These are phyloP conservation scores for Epichloe amarillans DNA, from an alignment of 2,329 filamentous ascomycete species.

Conservation along the genomic window DNA sequence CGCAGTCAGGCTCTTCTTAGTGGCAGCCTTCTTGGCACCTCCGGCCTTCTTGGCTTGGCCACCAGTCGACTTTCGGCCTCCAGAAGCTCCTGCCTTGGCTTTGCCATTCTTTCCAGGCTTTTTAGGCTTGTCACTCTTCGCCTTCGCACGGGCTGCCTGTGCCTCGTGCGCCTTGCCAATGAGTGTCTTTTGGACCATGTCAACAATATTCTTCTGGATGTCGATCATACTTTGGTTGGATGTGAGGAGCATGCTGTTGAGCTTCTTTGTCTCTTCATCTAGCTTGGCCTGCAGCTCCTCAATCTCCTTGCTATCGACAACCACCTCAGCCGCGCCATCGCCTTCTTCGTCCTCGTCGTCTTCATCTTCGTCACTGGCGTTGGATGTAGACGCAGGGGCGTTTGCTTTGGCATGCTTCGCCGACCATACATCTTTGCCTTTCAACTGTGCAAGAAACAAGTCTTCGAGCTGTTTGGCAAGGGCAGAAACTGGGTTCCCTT, in stretches of 20 bases:
- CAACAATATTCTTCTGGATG: constrained; percentile 48
- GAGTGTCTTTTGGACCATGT: constrained; percentile 56
- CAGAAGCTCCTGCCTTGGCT: constrained; percentile 25
- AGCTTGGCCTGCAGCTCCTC: constrained; percentile 39
- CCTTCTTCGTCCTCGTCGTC: constrained; percentile 56
- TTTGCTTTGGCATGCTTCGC: constrained; percentile 51
- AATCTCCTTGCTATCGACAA: constrained; percentile 28
- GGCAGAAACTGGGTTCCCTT: constrained; percentile 57
- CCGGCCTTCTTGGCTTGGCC: constrained; percentile 23
- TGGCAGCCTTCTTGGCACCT: constrained; percentile 30
- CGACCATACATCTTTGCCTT: constrained; percentile 69
- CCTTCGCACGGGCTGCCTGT: constrained; percentile 30
- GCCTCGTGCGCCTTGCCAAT: constrained; percentile 58
- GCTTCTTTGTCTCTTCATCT: constrained; percentile 42
- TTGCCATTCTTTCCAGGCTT: constrained; percentile 46
- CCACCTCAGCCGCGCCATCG: constrained; percentile 25
- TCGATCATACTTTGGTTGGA: constrained; percentile 40
- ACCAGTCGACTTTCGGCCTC: constrained; percentile 30
- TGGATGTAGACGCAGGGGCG: constrained; percentile 43
- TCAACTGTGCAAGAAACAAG: constrained; percentile 64
- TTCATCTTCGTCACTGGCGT: constrained; percentile 57
- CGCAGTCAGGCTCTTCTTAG: constrained; percentile 47
- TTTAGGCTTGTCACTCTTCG: constrained; percentile 46
- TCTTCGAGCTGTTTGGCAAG: constrained; percentile 61
- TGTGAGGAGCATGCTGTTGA: constrained; percentile 39